Evolutionary conservation across 805 yeast genomes (phyloP).

Genomic region (Saccharomycopsis fermentans): DNA sequence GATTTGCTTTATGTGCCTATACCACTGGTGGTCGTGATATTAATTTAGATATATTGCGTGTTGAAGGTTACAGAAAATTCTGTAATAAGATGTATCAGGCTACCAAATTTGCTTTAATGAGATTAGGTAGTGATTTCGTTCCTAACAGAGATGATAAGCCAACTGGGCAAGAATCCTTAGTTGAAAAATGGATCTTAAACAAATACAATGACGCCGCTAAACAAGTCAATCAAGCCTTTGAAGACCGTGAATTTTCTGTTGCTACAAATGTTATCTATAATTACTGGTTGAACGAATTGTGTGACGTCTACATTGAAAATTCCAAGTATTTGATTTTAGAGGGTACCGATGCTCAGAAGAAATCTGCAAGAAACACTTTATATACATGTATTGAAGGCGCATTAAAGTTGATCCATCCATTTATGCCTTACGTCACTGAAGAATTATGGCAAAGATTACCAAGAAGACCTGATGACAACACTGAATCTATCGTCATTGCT

Average conservation of each 20-base stretch:
- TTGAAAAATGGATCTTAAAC: conserved; percentile 94
- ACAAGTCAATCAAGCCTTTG: conserved; percentile 55
- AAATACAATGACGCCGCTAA: conserved; percentile 65
- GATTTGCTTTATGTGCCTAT: conserved; percentile 97
- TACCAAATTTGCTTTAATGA: conserved; percentile 89
- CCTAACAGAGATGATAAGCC: conserved; percentile 61
- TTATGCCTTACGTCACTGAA: conserved; percentile 95
- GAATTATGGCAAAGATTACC: conserved; percentile 99
- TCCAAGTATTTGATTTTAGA: conserved; percentile 87
- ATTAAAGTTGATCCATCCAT: conserved; percentile 86
- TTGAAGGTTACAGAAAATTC: conserved; percentile 98
- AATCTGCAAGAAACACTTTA: conserved; percentile 87
- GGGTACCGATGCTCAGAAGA: conserved; percentile 75
- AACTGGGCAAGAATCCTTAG: conserved; percentile 78
- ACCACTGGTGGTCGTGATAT: conserved; percentile 98
- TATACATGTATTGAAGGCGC: conserved; percentile 91
- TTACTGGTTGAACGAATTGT: conserved; percentile 89
- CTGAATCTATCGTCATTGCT: conserved; percentile 69
- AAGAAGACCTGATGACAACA: conserved; percentile 60
- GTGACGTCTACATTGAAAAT: conserved; percentile 98
- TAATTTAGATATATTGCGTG: conserved; percentile 89
- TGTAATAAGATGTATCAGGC: conserved; percentile 99
- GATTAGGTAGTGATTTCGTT: conserved; percentile 77
- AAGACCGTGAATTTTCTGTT: conserved; percentile 79
- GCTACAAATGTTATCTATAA: conserved; percentile 81